Base-by-base conservation (phyloP, 1,284 basidiomycete genomes). In the Cryptococcus sp. region DNA sequence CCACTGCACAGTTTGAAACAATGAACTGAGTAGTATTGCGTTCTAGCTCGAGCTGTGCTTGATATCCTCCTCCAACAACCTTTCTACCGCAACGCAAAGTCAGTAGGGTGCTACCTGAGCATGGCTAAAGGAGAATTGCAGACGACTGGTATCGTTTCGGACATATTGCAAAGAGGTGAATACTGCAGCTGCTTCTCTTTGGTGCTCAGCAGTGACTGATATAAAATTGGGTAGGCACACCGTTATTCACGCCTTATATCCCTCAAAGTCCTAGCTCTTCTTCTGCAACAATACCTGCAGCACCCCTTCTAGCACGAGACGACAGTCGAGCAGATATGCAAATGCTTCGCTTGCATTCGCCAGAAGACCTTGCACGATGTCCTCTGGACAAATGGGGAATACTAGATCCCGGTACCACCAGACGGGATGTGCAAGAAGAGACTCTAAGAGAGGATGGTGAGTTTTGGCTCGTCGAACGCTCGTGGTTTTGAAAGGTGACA, bases 351-450 rank as follows among this genome's bases (percentile, higher is more conserved):
- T 62, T 79, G 25, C 77, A 78, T 57, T 70, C 71, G 2, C 26
- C 50, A 0, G 59, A 59, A 4, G 77, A 79, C 57, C 65, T 75
- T 3, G 60, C 59, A 1, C 39, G 19, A 16, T 76, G 75, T 55
- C 69, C 70, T 7, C 41, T 69, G 15, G 77, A 79, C 58, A 76
- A 73, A 50, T 79, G 77, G 77, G 77, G 76, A 0, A 78, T 79
- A 17, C 57, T 77, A 1, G 77, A 78, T 53, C 74, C 76, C 0
- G 73, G 76, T 10, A 48, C 57, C 16, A 39, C 50, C 17, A 59
- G 75, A 13, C 52, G 58, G 10, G 74, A 74, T 44, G 52, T 53
- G 2, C 54, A 61, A 6, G 57, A 67, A 13, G 54, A 49, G 2
- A 23, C 46, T n/a, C 29, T 2, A 10, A 20, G 50, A 19, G 73